Evolutionary conservation across 164 flowering plant genomes (phyloP).

Genomic region (Aristolochia californica): DNA sequence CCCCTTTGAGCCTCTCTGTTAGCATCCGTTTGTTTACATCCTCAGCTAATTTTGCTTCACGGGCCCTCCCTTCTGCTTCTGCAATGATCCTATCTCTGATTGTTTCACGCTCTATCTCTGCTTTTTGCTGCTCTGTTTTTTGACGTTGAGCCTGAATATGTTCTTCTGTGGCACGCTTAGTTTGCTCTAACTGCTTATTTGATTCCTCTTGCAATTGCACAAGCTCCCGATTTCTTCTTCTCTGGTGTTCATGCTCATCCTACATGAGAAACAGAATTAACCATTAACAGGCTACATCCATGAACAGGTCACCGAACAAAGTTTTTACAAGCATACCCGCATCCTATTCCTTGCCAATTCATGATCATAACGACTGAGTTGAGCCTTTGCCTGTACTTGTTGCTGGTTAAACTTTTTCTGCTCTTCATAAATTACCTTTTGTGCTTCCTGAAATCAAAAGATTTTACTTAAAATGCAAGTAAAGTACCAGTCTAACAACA

Average conservation of each 20-base stretch:
- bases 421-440: constrained; percentile 61
- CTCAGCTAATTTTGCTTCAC: constrained; percentile 84
- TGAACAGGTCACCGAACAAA: neutral
- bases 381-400: constrained; percentile 80
- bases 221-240: constrained; percentile 69
- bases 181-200: constrained; percentile 60
- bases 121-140: constrained; percentile 79
- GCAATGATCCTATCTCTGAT: constrained; percentile 76
- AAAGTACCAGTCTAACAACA: neutral
- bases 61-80: constrained; percentile 93
- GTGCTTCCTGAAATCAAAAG: constrained; percentile 55
- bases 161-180: constrained; percentile 74
- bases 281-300: neutral
- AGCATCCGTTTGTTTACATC: constrained; percentile 78
- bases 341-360: constrained; percentile 87
- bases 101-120: constrained; percentile 89
- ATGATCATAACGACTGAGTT: constrained; percentile 76
- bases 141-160: constrained; percentile 83
- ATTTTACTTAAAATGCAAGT: neutral
- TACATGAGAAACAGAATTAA: constrained; percentile 18
- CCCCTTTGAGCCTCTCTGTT: constrained; percentile 62
- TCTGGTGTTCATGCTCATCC: constrained; percentile 86
- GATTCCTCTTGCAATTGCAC: constrained; percentile 92
- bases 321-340: constrained; percentile 33
- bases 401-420: constrained; percentile 62